These are phyloP conservation scores for Trichopus zeylanicus DNA, from an alignment of 116 monocot genomes.

Conservation along the genomic window DNA sequence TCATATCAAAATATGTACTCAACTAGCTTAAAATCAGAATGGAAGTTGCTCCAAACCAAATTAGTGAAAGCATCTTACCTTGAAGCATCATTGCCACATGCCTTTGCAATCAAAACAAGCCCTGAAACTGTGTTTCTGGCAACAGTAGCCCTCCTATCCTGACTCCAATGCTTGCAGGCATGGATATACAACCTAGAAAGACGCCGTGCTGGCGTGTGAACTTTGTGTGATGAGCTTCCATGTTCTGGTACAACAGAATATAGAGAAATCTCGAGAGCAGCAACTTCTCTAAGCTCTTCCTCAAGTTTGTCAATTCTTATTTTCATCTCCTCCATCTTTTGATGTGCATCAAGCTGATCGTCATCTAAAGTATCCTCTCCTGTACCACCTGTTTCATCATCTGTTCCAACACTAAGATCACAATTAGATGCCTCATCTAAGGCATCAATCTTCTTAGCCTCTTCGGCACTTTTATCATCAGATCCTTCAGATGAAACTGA, in stretches of 20 bases:
- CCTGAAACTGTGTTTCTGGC: constrained; percentile 90
- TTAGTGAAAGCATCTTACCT: too few relatives aligned
- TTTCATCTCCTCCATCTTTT: constrained; percentile 74
- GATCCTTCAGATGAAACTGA: constrained; percentile 67
- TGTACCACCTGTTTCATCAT: constrained; percentile 64
- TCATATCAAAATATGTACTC: too few relatives aligned
- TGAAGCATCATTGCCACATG: constrained; percentile 87
- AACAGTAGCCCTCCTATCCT: constrained; percentile 71
- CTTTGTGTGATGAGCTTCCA: constrained; percentile 94
- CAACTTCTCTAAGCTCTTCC: constrained; percentile 92
- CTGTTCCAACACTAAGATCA: constrained; percentile 69
- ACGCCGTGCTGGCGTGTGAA: constrained; percentile 88
- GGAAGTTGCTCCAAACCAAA: too few relatives aligned
- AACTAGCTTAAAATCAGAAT: too few relatives aligned
- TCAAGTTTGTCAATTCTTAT: constrained; percentile 78
- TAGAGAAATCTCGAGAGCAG: constrained; percentile 96
- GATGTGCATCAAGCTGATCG: constrained; percentile 27
- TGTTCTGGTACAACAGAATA: constrained; percentile 93
- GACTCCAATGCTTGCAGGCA: constrained; percentile 82
- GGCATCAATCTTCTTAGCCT: constrained; percentile 71
- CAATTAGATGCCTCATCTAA: constrained; percentile 58
- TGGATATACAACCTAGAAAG: constrained; percentile 86
- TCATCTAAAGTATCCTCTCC: constrained; percentile 68
- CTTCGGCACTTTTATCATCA: constrained; percentile 53
- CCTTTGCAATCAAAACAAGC: constrained; percentile 75